A percentile compares a stretch with the other conserved stretches of the same genome.
phyloP scores from a whole-genome alignment of 345 rosid species.

The Boechera retrofracta region DNA sequence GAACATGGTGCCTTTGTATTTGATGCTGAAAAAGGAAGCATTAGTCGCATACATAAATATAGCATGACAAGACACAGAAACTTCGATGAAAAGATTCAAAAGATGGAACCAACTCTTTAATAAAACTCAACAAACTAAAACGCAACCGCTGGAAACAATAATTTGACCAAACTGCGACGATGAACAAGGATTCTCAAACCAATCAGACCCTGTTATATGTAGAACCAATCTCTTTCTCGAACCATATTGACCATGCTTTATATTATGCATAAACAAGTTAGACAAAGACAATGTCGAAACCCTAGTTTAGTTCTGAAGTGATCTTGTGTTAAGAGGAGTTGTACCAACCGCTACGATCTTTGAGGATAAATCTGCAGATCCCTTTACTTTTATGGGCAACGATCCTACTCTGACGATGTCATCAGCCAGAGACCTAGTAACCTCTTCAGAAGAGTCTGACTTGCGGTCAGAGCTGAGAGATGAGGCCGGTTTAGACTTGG shows the following conservation, averaged over 20 bases:
- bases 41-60: background rate
- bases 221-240: conserved; percentile 23
- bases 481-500: conserved; percentile 10
- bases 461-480: conserved; percentile 2
- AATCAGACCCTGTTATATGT: conserved; percentile 9
- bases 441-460: conserved; percentile 26
- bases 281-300: background rate
- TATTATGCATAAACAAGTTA: conserved; percentile 17
- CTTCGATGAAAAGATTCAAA: background rate
- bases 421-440: conserved; percentile 31
- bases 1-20: background rate
- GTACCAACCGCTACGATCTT: conserved; percentile 57
- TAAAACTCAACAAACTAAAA: conserved; percentile 13
- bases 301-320: conserved; percentile 41
- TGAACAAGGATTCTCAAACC: conserved; percentile 18
- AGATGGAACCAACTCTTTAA: background rate
- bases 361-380: conserved; percentile 31
- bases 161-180: conserved; percentile 13
- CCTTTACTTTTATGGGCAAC: conserved; percentile 69
- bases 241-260: conserved; percentile 13
- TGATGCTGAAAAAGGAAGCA: background rate
- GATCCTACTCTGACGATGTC: conserved; percentile 69
- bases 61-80: background rate
- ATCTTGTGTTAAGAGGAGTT: conserved; percentile 62
- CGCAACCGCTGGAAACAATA: conserved; percentile 12